Evolutionary conservation across 2,329 filamentous ascomycete species (phyloP).

Genomic region (Colletotrichum viniferum): DNA sequence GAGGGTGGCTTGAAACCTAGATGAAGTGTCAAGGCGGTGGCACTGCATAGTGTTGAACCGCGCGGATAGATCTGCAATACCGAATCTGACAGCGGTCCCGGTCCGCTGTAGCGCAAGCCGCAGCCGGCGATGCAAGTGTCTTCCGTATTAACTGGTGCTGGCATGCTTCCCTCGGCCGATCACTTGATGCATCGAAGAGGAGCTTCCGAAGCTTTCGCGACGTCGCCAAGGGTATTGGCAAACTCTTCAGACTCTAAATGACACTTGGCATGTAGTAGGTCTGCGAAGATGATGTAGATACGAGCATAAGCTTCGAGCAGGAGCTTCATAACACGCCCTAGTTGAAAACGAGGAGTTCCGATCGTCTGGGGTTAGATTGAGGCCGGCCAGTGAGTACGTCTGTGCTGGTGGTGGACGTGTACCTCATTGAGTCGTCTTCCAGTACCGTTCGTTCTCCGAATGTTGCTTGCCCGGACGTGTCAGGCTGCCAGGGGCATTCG

Average conservation of each 20-base stretch:
- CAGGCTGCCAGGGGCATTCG: not conserved
- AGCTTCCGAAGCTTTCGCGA: not conserved
- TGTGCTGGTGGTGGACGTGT: not conserved
- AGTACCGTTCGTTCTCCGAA: not conserved
- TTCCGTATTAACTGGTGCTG: not conserved
- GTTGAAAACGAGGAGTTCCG: not conserved
- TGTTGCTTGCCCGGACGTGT: not conserved
- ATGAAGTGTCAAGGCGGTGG: slow-evolving; percentile 16
- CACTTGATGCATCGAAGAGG: not conserved
- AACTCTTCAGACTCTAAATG: not conserved
- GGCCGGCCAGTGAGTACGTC: not conserved
- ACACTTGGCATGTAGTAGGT: not conserved
- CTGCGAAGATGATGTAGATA: not conserved
- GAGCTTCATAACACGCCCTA: not conserved
- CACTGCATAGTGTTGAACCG: slow-evolving; percentile 2
- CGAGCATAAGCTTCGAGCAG: not conserved
- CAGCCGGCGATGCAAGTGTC: not conserved
- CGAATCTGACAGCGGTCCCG: not conserved
- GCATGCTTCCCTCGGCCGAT: not conserved
- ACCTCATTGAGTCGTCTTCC: not conserved
- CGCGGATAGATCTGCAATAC: slow-evolving; percentile 14
- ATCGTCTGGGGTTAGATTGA: not conserved
- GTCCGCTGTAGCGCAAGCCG: not conserved
- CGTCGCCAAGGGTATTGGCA: slow-evolving; percentile 2
- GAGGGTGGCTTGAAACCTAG: not conserved